Evolutionary conservation across 1,284 basidiomycete genomes (phyloP).

Genomic region (Cystobasidium slooffiae): DNA sequence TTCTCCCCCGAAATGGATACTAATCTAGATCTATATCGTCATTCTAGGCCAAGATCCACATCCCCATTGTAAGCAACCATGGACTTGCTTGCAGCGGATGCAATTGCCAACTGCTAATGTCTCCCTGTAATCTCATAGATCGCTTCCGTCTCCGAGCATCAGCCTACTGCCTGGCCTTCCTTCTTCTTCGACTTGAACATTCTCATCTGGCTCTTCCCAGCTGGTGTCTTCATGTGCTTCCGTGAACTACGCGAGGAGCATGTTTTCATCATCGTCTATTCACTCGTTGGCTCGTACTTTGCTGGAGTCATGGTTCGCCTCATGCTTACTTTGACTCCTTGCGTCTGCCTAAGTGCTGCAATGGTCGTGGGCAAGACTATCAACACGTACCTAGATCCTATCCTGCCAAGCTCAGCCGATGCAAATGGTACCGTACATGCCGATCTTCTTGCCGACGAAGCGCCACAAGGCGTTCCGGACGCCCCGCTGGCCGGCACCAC

Average conservation of each 20-base stretch:
- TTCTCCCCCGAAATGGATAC: not conserved
- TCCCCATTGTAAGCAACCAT: conserved; percentile 38
- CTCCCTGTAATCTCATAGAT: conserved; percentile 67
- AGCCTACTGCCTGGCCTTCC: conserved; percentile 98
- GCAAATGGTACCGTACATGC: conserved; percentile 46
- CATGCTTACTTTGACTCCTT: conserved; percentile 89
- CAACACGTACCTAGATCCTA: conserved; percentile 81
- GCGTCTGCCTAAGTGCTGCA: conserved; percentile 88
- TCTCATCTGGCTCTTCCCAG: conserved; percentile 97
- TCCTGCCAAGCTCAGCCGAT: conserved; percentile 54
- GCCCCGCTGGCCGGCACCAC: conserved; percentile 51
- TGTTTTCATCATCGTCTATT: conserved; percentile 98
- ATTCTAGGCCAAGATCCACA: conserved; percentile 40
- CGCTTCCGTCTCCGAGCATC: conserved; percentile 99
- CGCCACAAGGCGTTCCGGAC: conserved; percentile 54
- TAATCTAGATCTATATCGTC: not conserved
- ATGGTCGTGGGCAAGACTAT: conserved; percentile 87
- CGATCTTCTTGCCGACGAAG: conserved; percentile 50
- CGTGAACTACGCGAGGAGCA: conserved; percentile 93
- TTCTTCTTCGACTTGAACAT: conserved; percentile 99
- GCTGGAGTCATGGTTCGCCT: conserved; percentile 98
- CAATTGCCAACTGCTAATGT: conserved; percentile 11
- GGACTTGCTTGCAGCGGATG: not conserved
- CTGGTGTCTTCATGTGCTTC: conserved; percentile 93
- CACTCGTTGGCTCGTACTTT: conserved; percentile 94